phyloP scores from a whole-genome alignment of 1,139 yeast species.

The Tardiomyces digboiensis region DNA sequence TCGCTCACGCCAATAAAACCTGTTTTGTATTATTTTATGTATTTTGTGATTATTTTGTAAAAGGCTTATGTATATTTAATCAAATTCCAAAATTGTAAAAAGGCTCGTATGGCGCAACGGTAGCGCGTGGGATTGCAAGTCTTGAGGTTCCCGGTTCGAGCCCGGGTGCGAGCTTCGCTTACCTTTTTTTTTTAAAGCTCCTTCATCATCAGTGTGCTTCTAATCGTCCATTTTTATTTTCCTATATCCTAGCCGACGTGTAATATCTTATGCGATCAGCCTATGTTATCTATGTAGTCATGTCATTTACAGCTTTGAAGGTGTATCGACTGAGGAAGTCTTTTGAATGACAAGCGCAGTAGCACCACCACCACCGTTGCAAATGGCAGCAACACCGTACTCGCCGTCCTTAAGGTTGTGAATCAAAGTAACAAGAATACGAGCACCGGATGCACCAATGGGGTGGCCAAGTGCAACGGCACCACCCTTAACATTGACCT shows the following conservation, averaged over 20 bases:
- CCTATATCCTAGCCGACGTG: background rate
- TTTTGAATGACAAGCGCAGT: slow-evolving; percentile 64
- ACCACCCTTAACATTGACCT: slow-evolving; percentile 88
- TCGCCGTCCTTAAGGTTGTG: slow-evolving; percentile 75
- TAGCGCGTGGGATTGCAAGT: slow-evolving; percentile 1
- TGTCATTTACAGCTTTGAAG: background rate
- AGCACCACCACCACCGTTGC: slow-evolving; percentile 99
- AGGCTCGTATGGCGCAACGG: slow-evolving; percentile 1
- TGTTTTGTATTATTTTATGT: background rate
- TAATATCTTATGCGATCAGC: background rate
- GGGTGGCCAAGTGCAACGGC: slow-evolving; percentile 97
- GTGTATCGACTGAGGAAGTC: slow-evolving; percentile 11
- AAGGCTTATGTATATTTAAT: background rate
- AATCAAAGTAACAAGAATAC: slow-evolving; percentile 75
- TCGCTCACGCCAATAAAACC: no score
- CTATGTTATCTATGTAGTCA: background rate
- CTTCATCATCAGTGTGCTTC: background rate
- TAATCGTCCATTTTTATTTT: background rate
- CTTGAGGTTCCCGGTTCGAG: slow-evolving; percentile 1
- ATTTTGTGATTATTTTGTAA: background rate
- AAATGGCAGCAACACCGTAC: slow-evolving; percentile 85
- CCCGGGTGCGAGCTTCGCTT: background rate
- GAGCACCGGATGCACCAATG: slow-evolving; percentile 90
- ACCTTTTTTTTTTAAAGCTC: background rate
- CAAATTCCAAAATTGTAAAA: background rate